Evolutionary conservation across 2,329 filamentous ascomycete genomes (phyloP).

Genomic region (Apiospora malaysiana): DNA sequence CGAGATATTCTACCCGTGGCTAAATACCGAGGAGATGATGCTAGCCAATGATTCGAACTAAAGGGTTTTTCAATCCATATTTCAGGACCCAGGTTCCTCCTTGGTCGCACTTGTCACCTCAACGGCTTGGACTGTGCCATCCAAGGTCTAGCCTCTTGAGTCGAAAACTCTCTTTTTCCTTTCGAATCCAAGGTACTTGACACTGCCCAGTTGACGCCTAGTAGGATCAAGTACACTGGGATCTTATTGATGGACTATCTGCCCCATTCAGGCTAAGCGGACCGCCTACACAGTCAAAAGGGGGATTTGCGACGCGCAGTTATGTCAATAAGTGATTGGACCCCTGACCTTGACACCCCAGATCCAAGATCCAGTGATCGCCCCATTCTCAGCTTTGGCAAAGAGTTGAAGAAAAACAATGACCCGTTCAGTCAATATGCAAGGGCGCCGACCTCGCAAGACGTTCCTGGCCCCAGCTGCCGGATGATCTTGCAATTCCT

Average conservation of each 20-base stretch:
- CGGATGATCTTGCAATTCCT: not conserved
- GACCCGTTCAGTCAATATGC: not conserved
- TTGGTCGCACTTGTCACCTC: not conserved
- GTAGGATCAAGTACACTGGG: not conserved
- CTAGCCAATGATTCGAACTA: not conserved
- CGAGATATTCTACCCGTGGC: slow-evolving; percentile 17
- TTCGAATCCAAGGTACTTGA: not conserved
- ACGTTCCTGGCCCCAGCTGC: not conserved
- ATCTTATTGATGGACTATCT: not conserved
- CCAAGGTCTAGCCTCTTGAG: not conserved
- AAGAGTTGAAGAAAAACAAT: not conserved
- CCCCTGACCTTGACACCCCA: slow-evolving; percentile 4
- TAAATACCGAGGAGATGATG: slow-evolving; percentile 2
- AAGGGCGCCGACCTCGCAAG: slow-evolving; percentile 17
- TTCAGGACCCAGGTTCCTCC: slow-evolving; percentile 6
- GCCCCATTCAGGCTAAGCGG: not conserved
- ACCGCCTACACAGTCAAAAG: not conserved
- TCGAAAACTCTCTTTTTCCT: not conserved
- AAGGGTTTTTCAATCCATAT: slow-evolving; percentile 8
- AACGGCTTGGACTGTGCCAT: not conserved
- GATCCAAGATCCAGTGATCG: slow-evolving; percentile 12
- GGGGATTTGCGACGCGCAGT: not conserved
- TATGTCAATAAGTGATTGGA: not conserved
- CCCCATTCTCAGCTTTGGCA: slow-evolving; percentile 9
- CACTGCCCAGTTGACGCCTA: not conserved